Percentiles rank a stretch among this genome's conserved stretches.
phyloP scores from a whole-genome alignment of 2,329 filamentous ascomycete species.

The Tetracladium maxilliforme region DNA sequence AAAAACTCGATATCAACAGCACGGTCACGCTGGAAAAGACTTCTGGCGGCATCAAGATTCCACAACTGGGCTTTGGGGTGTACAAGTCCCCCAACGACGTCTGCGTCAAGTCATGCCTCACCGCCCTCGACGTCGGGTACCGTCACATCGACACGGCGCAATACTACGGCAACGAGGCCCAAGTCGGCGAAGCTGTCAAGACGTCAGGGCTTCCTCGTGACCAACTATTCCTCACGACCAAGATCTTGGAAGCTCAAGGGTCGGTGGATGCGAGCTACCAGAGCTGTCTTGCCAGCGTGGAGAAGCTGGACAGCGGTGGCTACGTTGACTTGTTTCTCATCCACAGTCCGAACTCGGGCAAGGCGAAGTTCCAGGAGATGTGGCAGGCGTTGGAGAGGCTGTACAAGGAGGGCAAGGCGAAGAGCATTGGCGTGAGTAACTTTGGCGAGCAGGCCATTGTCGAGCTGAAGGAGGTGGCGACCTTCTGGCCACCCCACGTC shows the following conservation, averaged over 20 bases:
- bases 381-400: constrained; percentile 53
- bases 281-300: constrained; percentile 43
- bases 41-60: constrained; percentile 37
- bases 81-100: constrained; percentile 41
- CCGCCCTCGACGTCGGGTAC: constrained; percentile 42
- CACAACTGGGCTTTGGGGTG: constrained; percentile 57
- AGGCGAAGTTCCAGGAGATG: constrained; percentile 39
- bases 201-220: constrained; percentile 37
- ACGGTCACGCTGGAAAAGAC: too few relatives aligned
- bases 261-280: constrained; percentile 43
- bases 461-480: constrained; percentile 44
- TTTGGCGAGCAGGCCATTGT: constrained; percentile 54
- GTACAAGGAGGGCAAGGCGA: constrained; percentile 41
- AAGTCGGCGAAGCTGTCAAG: constrained; percentile 50
- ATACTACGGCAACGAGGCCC: constrained; percentile 53
- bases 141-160: constrained; percentile 53
- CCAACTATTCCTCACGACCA: constrained; percentile 57
- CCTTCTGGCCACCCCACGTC: constrained; percentile 52
- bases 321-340: constrained; percentile 62
- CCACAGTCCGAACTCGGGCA: constrained; percentile 44
- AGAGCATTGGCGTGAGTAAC: constrained; percentile 60
- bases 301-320: constrained; percentile 41
- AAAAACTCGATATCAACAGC: too few relatives aligned
- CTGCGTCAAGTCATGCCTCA: constrained; percentile 41
- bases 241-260: constrained; percentile 41